A percentile compares a stretch with the other conserved stretches of the same genome.
Evolutionary conservation across 768 basidiomycete genomes (phyloP).

Genomic region (Tricholoma sp.): DNA sequence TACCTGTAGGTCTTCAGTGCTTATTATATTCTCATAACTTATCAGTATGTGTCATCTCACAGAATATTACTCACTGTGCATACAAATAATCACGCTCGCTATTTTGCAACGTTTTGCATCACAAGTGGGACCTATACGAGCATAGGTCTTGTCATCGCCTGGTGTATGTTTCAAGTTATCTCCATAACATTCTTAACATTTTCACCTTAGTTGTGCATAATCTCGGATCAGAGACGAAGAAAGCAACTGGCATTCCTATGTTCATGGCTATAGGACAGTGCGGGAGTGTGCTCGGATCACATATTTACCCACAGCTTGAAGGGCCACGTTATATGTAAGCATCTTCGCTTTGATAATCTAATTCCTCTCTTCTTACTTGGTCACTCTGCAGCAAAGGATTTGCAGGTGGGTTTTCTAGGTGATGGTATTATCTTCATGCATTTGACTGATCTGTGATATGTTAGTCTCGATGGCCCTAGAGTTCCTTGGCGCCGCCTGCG

Average conservation of each 20-base stretch:
- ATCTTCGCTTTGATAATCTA: neutral
- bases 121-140: conserved; percentile 73
- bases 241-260: conserved; percentile 69
- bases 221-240: conserved; percentile 73
- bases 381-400: conserved; percentile 47
- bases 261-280: conserved; percentile 81
- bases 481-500: conserved; percentile 51
- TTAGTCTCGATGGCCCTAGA: conserved; percentile 46
- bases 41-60: neutral
- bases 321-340: conserved; percentile 62
- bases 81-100: conserved; percentile 55
- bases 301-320: conserved; percentile 61
- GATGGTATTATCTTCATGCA: neutral
- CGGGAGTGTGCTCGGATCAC: conserved; percentile 71
- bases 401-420: conserved; percentile 33
- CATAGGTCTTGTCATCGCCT: conserved; percentile 70
- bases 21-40: neutral
- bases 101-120: conserved; percentile 76
- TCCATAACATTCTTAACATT: conserved; percentile 3
- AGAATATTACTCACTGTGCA: conserved; percentile 54
- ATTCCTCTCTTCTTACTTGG: neutral
- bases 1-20: conserved; percentile 47
- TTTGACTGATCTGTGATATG: conserved; percentile 5
- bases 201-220: conserved; percentile 55
- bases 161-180: conserved; percentile 51